Conservation (phyloP, 352 stramenopile species). For the Lagenidium sp. region DNA sequence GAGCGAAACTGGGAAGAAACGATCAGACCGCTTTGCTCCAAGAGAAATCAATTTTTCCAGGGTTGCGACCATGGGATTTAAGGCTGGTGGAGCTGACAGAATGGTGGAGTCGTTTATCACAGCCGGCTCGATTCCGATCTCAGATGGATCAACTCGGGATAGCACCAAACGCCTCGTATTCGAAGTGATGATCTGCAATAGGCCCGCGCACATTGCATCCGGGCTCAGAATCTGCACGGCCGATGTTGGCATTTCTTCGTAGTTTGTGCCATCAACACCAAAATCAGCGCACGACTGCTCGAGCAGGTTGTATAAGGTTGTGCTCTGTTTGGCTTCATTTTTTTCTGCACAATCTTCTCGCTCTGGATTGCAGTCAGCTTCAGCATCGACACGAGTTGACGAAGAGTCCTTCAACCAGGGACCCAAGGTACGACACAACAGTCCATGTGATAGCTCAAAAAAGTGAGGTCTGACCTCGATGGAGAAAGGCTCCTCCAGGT, state of each 20-base stretch:
- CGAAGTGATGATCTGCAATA: conserved; percentile 69
- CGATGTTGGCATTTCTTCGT: too few species aligned
- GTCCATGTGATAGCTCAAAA: conserved; percentile 56
- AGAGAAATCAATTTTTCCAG: conserved; percentile 78
- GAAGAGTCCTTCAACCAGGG: too few species aligned
- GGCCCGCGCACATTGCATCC: conserved; percentile 55
- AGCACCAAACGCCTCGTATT: conserved; percentile 79
- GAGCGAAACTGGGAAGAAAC: conserved; percentile 73
- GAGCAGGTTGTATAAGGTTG: conserved; percentile 20
- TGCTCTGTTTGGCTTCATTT: conserved; percentile 5
- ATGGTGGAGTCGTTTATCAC: conserved; percentile 29
- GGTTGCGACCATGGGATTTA: conserved; percentile 50
- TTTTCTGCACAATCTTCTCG: neutral
- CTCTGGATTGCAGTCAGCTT: too few species aligned
- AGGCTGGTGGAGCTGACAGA: conserved; percentile 41
- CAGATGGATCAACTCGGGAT: conserved; percentile 59
- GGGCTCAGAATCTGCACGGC: too few species aligned
- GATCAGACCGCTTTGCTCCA: conserved; percentile 67
- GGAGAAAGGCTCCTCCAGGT: conserved; percentile 76
- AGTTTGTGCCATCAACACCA: too few species aligned
- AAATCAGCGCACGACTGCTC: conserved; percentile 16
- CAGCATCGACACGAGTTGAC: too few species aligned
- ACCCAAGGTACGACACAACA: conserved; percentile 51
- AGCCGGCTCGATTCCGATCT: conserved; percentile 56
- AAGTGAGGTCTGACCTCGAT: conserved; percentile 74